phyloP scores from a whole-genome alignment of 768 basidiomycete genomes.

The Boletales sp. region DNA sequence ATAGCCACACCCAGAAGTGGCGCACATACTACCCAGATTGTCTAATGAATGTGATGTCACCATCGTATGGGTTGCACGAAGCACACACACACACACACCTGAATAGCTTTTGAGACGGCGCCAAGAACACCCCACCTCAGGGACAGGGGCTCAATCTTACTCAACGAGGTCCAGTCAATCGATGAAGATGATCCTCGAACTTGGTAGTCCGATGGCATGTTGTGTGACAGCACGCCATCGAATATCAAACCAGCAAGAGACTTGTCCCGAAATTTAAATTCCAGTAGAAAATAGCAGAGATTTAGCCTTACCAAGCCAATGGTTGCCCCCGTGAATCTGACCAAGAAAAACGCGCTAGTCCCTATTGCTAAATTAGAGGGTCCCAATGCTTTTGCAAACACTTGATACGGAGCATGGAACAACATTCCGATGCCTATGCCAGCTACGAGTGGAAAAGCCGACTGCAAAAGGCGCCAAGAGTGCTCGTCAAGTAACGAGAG shows the following conservation, averaged over 20 bases:
- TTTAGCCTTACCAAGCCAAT: constrained; percentile 62
- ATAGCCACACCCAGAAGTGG: constrained; percentile 66
- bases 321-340: constrained; percentile 83
- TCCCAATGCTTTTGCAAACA: constrained; percentile 64
- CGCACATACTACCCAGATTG: constrained; percentile 70
- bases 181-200: constrained; percentile 42
- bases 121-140: constrained; percentile 46
- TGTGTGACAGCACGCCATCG: constrained; percentile 46
- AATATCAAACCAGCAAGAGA: constrained; percentile 76
- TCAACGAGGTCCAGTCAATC: constrained; percentile 52
- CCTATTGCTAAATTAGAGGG: constrained; percentile 69
- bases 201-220: constrained; percentile 47
- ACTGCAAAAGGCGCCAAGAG: constrained; percentile 43
- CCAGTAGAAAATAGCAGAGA: background rate
- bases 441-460: constrained; percentile 62
- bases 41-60: constrained; percentile 37
- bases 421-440: constrained; percentile 80
- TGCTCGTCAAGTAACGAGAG: constrained; percentile 58
- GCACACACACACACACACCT: constrained; percentile 38
- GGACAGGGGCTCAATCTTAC: constrained; percentile 41
- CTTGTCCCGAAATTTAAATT: constrained; percentile 36
- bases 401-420: constrained; percentile 82
- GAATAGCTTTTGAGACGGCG: constrained; percentile 59
- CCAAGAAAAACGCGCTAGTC: constrained; percentile 84
- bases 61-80: background rate